phyloP scores from a whole-genome alignment of 139 green algal species.

The Spirogloea muscicola region DNA sequence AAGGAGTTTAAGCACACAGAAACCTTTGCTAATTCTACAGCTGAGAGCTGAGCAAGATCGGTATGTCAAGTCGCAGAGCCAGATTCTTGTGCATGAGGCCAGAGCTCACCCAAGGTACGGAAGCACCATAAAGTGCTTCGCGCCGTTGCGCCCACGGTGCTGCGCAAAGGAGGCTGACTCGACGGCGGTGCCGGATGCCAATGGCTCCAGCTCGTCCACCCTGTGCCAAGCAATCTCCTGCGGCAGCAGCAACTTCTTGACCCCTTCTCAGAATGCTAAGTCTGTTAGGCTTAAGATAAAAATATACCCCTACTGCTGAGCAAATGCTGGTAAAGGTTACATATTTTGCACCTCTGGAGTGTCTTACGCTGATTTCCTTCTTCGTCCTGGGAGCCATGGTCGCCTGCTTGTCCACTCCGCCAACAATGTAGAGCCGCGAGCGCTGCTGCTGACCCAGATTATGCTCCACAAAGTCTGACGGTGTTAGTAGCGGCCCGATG shows the following conservation, averaged over 20 bases:
- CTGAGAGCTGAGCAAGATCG: too few species aligned
- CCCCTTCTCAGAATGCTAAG: not conserved
- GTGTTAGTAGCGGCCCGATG: conserved; percentile 25
- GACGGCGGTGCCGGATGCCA: not conserved
- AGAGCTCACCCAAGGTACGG: conserved; percentile 32
- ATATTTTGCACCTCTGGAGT: too few species aligned
- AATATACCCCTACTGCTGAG: not conserved
- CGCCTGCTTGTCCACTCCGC: conserved; percentile 35
- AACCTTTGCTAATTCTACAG: too few species aligned
- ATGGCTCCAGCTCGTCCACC: conserved; percentile 40
- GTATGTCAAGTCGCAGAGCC: too few species aligned
- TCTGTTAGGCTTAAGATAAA: too few species aligned
- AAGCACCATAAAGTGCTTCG: conserved; percentile 39
- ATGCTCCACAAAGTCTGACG: conserved; percentile 41
- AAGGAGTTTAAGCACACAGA: too few species aligned
- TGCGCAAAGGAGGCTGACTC: conserved; percentile 1
- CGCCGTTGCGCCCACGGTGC: conserved; percentile 1
- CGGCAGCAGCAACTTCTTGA: not conserved
- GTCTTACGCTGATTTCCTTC: conserved; percentile 51
- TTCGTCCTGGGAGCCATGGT: conserved; percentile 36
- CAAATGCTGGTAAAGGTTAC: not conserved
- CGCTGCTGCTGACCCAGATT: conserved; percentile 30
- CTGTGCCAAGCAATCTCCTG: conserved; percentile 41
- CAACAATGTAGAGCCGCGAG: conserved; percentile 46
- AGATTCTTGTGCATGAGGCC: too few species aligned